A percentile compares a stretch with the other conserved stretches of the same genome.
phyloP scores from a whole-genome alignment of 2,329 filamentous ascomycete genomes.

The Myriosclerotinia curreyana region DNA sequence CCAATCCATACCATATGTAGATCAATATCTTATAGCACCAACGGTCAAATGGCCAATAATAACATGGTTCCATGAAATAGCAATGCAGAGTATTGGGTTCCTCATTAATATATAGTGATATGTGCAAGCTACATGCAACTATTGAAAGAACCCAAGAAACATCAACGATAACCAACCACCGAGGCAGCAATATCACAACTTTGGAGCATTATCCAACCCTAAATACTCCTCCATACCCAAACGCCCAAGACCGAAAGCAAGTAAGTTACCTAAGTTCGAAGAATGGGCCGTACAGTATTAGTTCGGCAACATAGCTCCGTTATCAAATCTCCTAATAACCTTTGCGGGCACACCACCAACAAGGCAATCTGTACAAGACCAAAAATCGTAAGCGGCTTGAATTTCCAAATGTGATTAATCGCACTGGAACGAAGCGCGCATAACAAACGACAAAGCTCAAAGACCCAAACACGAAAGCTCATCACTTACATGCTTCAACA shows the following conservation, averaged over 20 bases:
- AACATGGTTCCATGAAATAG: neutral
- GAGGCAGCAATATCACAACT: neutral
- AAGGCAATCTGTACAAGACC: slow-evolving; percentile 20
- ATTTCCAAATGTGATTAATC: neutral
- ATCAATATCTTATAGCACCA: neutral
- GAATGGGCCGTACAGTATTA: neutral
- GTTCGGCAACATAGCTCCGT: neutral
- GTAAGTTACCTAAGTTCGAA: no score
- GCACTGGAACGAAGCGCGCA: neutral
- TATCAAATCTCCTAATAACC: slow-evolving; percentile 22
- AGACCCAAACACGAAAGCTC: neutral
- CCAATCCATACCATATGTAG: neutral
- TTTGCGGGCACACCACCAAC: slow-evolving; percentile 31
- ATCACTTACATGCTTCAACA: slow-evolving; percentile 23
- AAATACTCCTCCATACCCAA: neutral
- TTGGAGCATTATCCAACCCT: neutral
- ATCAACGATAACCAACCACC: neutral
- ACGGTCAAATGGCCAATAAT: no score
- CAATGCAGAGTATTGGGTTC: neutral
- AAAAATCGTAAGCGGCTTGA: neutral
- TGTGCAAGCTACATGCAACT: neutral
- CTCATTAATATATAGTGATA: neutral
- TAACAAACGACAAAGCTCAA: neutral
- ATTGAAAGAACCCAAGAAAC: neutral
- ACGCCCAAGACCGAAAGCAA: neutral